phyloP scores from a whole-genome alignment of 2,329 filamentous ascomycete genomes.

The Trichophyton simii region DNA sequence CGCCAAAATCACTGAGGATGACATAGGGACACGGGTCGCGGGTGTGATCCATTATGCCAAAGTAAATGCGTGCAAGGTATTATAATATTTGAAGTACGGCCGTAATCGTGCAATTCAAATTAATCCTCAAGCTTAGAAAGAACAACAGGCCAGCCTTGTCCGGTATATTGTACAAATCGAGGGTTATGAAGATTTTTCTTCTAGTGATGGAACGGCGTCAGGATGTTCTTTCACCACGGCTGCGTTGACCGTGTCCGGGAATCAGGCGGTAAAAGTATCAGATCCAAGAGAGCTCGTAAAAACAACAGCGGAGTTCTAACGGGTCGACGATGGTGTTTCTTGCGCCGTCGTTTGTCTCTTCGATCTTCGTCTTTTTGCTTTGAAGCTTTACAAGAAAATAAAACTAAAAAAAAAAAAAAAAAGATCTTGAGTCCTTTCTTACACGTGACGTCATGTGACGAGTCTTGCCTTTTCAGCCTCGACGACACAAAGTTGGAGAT shows the following conservation, averaged over 20 bases:
- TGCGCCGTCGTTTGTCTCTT: background rate
- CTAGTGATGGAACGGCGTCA: background rate
- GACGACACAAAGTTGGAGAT: background rate
- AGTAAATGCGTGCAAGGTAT: background rate
- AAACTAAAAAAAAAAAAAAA: background rate
- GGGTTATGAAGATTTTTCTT: background rate
- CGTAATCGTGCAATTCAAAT: background rate
- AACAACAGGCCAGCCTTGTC: background rate
- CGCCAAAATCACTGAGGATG: slow-evolving; percentile 91
- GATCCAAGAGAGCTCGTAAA: background rate
- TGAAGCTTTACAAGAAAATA: background rate
- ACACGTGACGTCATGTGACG: background rate
- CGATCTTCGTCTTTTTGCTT: background rate
- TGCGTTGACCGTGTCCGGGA: background rate
- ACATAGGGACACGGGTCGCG: slow-evolving; percentile 96
- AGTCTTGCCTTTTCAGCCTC: background rate
- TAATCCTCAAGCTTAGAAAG: background rate
- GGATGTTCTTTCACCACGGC: background rate
- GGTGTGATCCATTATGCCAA: slow-evolving; percentile 67
- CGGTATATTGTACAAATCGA: background rate
- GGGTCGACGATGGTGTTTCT: background rate
- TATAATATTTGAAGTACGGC: background rate
- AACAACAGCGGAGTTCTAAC: background rate
- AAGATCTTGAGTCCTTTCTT: background rate
- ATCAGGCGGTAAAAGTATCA: background rate